phyloP scores from a whole-genome alignment of 768 basidiomycete species.

The Termitomyces sp. region DNA sequence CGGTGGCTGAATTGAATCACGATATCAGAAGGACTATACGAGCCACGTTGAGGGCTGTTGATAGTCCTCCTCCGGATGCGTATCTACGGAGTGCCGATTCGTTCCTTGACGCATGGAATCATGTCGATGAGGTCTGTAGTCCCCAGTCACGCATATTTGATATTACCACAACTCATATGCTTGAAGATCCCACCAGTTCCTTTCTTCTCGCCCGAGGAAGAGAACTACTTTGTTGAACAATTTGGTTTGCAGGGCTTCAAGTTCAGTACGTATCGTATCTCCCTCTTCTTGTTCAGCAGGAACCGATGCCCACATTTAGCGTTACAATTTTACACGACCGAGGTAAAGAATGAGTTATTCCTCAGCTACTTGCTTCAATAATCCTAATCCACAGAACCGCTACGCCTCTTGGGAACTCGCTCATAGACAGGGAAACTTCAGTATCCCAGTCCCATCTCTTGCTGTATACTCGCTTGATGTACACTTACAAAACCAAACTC shows the following conservation, averaged over 20 bases:
- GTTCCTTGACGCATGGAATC: slow-evolving; percentile 50
- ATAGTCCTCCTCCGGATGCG: slow-evolving; percentile 47
- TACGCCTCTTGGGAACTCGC: slow-evolving; percentile 32
- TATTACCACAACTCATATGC: background rate
- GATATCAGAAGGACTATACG: slow-evolving; percentile 57
- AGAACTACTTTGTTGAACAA: slow-evolving; percentile 66
- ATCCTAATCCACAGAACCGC: slow-evolving; percentile 30
- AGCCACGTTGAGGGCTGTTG: slow-evolving; percentile 46
- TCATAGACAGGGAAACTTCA: slow-evolving; percentile 40
- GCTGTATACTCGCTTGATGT: slow-evolving; percentile 37
- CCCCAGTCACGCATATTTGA: no score
- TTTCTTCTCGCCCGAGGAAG: slow-evolving; percentile 56
- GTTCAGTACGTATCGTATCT: slow-evolving; percentile 40
- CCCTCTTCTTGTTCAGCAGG: background rate
- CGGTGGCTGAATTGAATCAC: slow-evolving; percentile 46
- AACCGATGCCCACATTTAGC: slow-evolving; percentile 30
- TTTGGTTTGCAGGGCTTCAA: slow-evolving; percentile 54
- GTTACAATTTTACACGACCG: slow-evolving; percentile 58
- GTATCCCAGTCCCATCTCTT: slow-evolving; percentile 38
- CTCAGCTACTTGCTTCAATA: background rate
- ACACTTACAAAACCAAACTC: background rate
- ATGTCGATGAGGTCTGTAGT: slow-evolving; percentile 33
- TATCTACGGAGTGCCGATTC: slow-evolving; percentile 48
- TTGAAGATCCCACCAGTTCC: slow-evolving; percentile 56
- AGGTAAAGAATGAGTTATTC: slow-evolving; percentile 28